A percentile compares a stretch with the other conserved stretches of the same genome.
phyloP scores from a whole-genome alignment of 1,139 yeast genomes.

The Scheffersomyces segobiensis region DNA sequence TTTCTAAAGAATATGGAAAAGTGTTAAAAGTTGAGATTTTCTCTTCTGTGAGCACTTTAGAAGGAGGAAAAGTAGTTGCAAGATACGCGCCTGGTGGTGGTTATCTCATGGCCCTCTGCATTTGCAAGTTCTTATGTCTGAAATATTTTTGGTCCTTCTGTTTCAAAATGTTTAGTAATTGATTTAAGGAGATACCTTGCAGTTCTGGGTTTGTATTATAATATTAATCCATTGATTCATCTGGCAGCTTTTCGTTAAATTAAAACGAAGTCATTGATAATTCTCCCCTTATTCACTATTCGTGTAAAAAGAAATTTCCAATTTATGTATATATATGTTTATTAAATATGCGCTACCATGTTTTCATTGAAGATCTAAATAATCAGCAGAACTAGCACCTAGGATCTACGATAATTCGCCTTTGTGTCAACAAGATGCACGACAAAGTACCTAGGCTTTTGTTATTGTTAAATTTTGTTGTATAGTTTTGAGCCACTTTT shows the following conservation, averaged over 20 bases:
- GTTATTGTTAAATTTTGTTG: neutral
- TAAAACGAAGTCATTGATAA: neutral
- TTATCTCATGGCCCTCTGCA: neutral
- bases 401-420: neutral
- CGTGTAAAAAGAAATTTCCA: neutral
- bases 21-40: neutral
- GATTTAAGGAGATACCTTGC: neutral
- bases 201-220: neutral
- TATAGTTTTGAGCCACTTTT: neutral
- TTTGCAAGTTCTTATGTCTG: no score
- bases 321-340: no score
- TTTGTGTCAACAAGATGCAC: neutral
- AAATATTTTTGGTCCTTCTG: neutral
- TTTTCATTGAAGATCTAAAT: no score
- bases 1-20: neutral
- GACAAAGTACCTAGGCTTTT: neutral
- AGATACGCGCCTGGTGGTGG: neutral
- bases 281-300: neutral
- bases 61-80: neutral
- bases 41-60: no score
- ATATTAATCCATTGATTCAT: neutral
- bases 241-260: neutral
- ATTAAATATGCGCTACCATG: neutral
- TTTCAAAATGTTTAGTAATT: neutral
- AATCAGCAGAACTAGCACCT: neutral